Percentiles rank a stretch among this genome's conserved stretches.
These are phyloP conservation scores for Cutaneotrichosporon sp. DNA, from an alignment of 1,284 basidiomycete species.

Conservation along the genomic window DNA sequence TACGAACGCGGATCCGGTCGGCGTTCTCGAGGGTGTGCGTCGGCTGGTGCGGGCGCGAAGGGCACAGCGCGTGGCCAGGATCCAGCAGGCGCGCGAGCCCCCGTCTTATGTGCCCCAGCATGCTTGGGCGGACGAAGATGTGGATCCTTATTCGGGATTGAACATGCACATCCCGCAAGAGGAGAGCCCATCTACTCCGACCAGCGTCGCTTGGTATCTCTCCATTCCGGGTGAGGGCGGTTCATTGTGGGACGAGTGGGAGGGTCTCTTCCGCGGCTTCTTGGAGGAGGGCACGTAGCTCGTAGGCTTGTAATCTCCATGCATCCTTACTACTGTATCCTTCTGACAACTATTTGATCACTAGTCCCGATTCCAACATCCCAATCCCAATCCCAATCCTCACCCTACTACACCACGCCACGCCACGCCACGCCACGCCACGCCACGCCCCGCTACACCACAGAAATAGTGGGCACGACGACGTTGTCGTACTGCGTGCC, in stretches of 20 bases:
- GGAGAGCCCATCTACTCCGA: not conserved
- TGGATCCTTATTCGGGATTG: slow-evolving; percentile 5
- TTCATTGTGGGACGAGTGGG: slow-evolving; percentile 15
- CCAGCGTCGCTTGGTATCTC: not conserved
- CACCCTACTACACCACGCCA: too few species aligned
- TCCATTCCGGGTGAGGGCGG: not conserved
- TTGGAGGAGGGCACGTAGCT: not conserved
- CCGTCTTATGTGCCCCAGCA: not conserved
- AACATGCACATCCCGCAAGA: not conserved
- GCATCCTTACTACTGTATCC: not conserved
- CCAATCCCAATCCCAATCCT: too few species aligned
- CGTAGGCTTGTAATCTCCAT: not conserved
- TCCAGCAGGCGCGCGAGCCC: not conserved
- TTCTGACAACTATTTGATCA: not conserved
- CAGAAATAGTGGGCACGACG: too few species aligned
- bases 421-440: too few species aligned
- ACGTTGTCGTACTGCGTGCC: slow-evolving; percentile 17
- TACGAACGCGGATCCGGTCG: not conserved
- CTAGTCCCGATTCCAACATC: too few species aligned
- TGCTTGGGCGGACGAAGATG: not conserved
- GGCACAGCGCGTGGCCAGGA: not conserved
- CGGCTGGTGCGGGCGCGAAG: not conserved
- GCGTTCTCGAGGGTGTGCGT: slow-evolving; percentile 8
- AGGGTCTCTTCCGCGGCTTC: slow-evolving; percentile 11
- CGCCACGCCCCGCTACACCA: slow-evolving; percentile 13